Percentiles rank a stretch among this genome's conserved stretches.
Conservation (phyloP, 2,329 filamentous ascomycete species). For the Stagonosporopsis vannaccii region DNA sequence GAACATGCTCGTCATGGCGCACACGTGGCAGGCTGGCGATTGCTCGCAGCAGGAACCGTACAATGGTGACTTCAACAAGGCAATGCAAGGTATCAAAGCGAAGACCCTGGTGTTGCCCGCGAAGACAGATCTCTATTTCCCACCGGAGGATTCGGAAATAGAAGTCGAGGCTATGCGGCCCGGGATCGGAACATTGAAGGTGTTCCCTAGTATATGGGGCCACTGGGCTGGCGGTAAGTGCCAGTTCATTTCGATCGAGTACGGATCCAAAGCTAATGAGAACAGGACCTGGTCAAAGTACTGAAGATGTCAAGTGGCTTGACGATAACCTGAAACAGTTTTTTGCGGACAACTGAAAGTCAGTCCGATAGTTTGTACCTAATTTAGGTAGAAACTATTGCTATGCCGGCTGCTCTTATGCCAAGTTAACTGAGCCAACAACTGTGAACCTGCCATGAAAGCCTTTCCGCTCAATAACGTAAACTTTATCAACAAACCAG, state of each 20-base stretch:
- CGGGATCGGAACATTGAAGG: conserved; percentile 62
- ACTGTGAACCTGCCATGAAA: conserved; percentile 36
- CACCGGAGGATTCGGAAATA: conserved; percentile 79
- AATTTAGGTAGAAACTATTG: not conserved
- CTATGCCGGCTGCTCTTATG: conserved; percentile 6
- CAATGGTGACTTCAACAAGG: conserved; percentile 68
- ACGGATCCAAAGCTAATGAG: conserved; percentile 16
- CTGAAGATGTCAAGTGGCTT: conserved; percentile 75
- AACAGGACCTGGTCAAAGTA: conserved; percentile 71
- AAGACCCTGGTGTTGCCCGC: conserved; percentile 74
- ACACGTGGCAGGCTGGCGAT: conserved; percentile 80
- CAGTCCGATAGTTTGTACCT: not conserved
- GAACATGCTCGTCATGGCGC: conserved; percentile 76
- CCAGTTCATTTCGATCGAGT: not conserved
- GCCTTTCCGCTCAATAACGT: conserved; percentile 37
- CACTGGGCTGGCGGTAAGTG: conserved; percentile 62
- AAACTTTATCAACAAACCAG: conserved; percentile 38
- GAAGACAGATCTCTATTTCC: conserved; percentile 82
- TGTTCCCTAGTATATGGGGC: conserved; percentile 70
- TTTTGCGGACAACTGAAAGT: conserved; percentile 48
- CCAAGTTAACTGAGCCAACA: conserved; percentile 26
- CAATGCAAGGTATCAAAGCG: conserved; percentile 72
- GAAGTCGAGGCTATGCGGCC: conserved; percentile 71
- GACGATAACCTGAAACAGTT: conserved; percentile 67
- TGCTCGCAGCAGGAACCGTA: conserved; percentile 73